Base-by-base conservation (phyloP, 768 basidiomycete species). In the Boletus rufocinnamomeus region DNA sequence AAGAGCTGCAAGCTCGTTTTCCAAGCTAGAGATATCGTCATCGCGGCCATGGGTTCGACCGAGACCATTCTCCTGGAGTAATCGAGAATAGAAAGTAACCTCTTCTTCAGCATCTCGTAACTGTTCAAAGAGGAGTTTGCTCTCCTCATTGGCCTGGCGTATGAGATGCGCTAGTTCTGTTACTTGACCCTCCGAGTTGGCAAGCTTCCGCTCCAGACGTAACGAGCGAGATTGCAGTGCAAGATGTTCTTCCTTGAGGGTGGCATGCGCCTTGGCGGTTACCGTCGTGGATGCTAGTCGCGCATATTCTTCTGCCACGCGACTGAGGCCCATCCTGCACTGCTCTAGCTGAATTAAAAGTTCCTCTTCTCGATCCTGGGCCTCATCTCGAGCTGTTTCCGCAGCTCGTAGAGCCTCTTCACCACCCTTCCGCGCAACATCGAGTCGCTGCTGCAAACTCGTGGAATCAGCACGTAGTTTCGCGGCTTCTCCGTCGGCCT, bases 151-250 rank as follows among this genome's bases (percentile, higher is more conserved):
- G 28, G 75, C 72, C 28, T 84, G 80, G 27, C 86, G 84, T 63
- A 88, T 76, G 43, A 91, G 79, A 58, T 82, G 74, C 2, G 84
- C 83, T 9, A 91, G 74, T 59, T 89, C 88, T 14, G 75, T 69
- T 23, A 88, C 85, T 66, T 91, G 88, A 19, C 74, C 83, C 55
- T 89, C 85, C 6, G 87, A 77, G 64, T 87, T 88, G 41, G 82
- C 83, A 16, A 89, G 75, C 69, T 86, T 89, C 58, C 89, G 83
- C 63, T 88, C 84, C 14, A 89, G 73, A 30, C 87, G 84, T 28
- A 77, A 69, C 27, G 75, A 72, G 9, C 76, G 79, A 11, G 82
- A 61, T 54, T 79, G 79, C 32, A 79, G 59, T 5, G 69, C 61
- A 2, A 72, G 54, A 57, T 80, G 71, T 30, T 79, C 75, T 34